Base-by-base conservation (phyloP, 2,329 filamentous ascomycete species). In the Aspergillus alliaceus region DNA sequence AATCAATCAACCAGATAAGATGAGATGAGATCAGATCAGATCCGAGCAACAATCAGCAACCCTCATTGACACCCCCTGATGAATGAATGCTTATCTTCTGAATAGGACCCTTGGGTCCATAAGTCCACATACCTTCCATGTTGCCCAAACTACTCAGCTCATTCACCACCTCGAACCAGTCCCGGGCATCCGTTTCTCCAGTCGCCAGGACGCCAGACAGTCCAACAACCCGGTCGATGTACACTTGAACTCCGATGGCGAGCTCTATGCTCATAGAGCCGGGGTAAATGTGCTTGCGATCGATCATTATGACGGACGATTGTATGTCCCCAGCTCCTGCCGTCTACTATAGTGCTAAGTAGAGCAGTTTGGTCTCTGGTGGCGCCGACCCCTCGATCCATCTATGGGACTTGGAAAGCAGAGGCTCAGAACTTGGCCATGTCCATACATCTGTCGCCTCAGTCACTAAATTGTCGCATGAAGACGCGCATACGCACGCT, bases 331-430 rank as follows among this genome's bases (percentile, higher is more conserved):
- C 5, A 52, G 5, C 32, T 34, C 27, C 22, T 29, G 9, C 24
- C 3, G 6, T 49, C 22, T 3, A 18, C 4, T 47, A 24, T 14
- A 24, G 20, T 31, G 31, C 58, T 71, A 59, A 69, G 51, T 11
- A 18, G 18, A 50, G 22, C 66, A 89, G 90, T 63, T 82, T 97
- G 60, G 75, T 96, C 2, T 96, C 93, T 0, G 93, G 91, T 4
- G 92, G 93, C 29, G 88, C 90, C 4, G 91, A 96, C 69, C 90
- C 90, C 9, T 90, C 89, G 1, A 86, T 97, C 68, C 90, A 87
- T 64, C 77, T 97, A 46, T 97, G 93, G 93, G 88, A 97, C 74
- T 83, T 97, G 6, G 90, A 96, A 67, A 77, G 82, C 50, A 78
- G 80, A 64, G 71, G 77, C 75, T 60, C 72, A 59, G 59, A 72